Base-by-base conservation (phyloP, 768 basidiomycete species). In the Russula olivacea region DNA sequence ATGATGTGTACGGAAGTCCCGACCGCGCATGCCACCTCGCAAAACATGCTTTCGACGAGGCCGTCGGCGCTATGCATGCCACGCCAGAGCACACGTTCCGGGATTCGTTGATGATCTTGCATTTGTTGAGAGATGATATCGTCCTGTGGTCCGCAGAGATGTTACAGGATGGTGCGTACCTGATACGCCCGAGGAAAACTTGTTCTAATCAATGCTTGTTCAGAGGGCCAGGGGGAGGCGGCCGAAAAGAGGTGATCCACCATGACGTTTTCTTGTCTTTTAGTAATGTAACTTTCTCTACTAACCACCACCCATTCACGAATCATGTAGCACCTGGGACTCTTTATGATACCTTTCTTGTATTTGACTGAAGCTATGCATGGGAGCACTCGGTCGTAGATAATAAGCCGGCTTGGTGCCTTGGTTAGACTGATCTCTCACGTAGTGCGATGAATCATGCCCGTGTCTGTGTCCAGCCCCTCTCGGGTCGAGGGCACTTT, bases 1-100 rank as follows among this genome's bases (percentile, higher is more conserved):
- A 92, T 73, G 87, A 94, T 73, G 90, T 93, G 69, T 81, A 85
- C 67, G 85, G 87, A 74, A 89, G 87, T 71, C 90, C 93, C 28
- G 89, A 91, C 71, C 80, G 92, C 91, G 55, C 96, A 56, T 97
- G 95, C 81, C 92, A 95, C 74, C 89, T 98, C 69, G 95, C 95
- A 75, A 94, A 94, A 76, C 89, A 91, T 71, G 93, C 92, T 4
- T 93, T 95, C 73, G 93, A 95, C 74, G 90, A 93, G 69, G 93
- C 92, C 7, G 85, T 95, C 60, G 79, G 82, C 7, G 67, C 66
- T n/a, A 66, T 70, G 36, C 60, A 66, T 11, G 62, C 63, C n/a
- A 52, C 61, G 38, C 76, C 77, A 38, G 79, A 81, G 72, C 79
- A 82, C 69, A 78, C 75, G 56, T 78, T 83, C 75, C 82, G 83